Percentiles rank a stretch among this genome's conserved stretches.
phyloP scores from a whole-genome alignment of 2,329 filamentous ascomycete genomes.

The Neocatenulostroma microsporum region DNA sequence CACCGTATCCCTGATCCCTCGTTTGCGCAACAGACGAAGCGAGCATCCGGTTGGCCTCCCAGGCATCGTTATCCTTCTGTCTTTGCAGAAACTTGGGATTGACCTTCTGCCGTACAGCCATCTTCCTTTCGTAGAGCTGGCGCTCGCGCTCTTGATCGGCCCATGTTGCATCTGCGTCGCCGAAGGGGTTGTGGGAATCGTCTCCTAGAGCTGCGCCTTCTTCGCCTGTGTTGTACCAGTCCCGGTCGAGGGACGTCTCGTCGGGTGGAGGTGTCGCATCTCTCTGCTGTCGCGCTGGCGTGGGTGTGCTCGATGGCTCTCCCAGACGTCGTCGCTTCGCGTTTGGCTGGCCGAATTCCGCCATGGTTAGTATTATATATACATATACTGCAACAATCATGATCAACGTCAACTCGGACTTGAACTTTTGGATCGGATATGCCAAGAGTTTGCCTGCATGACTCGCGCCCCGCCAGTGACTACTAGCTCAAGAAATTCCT shows the following conservation, averaged over 20 bases:
- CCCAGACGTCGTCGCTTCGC: constrained; percentile 59
- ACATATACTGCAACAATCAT: too few relatives aligned
- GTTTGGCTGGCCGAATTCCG: too few relatives aligned
- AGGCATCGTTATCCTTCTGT: constrained; percentile 91
- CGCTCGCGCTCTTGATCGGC: constrained; percentile 69
- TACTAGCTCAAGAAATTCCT: too few relatives aligned
- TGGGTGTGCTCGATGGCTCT: constrained; percentile 37
- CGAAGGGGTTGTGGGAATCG: constrained; percentile 88
- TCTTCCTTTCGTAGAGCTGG: constrained; percentile 71
- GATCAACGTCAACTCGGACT: too few relatives aligned
- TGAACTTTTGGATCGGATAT: too few relatives aligned
- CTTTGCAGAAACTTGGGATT: constrained; percentile 73
- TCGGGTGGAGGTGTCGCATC: constrained; percentile 40
- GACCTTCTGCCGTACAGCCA: constrained; percentile 32
- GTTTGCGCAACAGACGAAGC: constrained; percentile 92
- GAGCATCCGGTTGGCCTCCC: constrained; percentile 98
- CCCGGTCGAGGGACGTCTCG: constrained; percentile 68
- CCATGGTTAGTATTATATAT: too few relatives aligned
- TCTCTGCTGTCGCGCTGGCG: constrained; percentile 25
- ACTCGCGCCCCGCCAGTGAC: too few relatives aligned
- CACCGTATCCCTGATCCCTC: constrained; percentile 62
- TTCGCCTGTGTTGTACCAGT: constrained; percentile 89
- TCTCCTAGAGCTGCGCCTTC: constrained; percentile 71
- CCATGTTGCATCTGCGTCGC: constrained; percentile 57
- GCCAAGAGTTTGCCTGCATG: too few relatives aligned